These are phyloP conservation scores for Microcyclospora pomicola DNA, from an alignment of 2,329 filamentous ascomycete species.

Conservation along the genomic window DNA sequence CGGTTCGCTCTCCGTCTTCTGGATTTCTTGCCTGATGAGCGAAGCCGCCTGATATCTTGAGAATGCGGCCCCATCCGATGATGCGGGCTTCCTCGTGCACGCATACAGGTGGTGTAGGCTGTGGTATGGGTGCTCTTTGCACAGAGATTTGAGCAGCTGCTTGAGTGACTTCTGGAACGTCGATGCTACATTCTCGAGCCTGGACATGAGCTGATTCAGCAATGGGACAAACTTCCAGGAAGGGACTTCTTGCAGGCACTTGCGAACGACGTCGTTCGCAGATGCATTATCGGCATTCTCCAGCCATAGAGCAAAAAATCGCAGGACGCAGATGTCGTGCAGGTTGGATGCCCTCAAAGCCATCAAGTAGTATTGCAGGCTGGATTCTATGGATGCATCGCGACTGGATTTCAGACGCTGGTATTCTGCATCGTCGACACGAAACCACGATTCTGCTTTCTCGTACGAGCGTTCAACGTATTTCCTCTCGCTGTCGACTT, in stretches of 20 bases:
- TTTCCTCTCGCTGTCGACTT: conserved; percentile 35
- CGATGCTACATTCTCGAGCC: conserved; percentile 56
- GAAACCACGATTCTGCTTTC: conserved; percentile 75
- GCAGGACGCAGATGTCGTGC: conserved; percentile 76
- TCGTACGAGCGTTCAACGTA: conserved; percentile 45
- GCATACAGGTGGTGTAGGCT: conserved; percentile 96
- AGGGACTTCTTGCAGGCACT: conserved; percentile 58
- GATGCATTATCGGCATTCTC: conserved; percentile 64
- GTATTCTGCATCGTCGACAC: conserved; percentile 80
- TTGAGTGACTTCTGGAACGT: conserved; percentile 66
- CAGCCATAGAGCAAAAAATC: conserved; percentile 89
- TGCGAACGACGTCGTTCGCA: conserved; percentile 64
- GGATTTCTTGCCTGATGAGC: conserved; percentile 46
- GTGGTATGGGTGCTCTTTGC: conserved; percentile 85
- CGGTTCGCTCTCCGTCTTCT: neutral
- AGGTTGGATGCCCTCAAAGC: conserved; percentile 74
- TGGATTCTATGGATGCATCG: conserved; percentile 71
- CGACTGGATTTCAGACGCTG: conserved; percentile 62
- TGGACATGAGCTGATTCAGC: conserved; percentile 95
- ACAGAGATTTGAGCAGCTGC: conserved; percentile 66
- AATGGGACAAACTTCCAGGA: conserved; percentile 83
- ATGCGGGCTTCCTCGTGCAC: conserved; percentile 43
- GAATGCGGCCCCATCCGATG: conserved; percentile 57
- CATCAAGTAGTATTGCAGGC: conserved; percentile 83
- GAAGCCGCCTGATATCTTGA: conserved; percentile 62